Evolutionary conservation across 1,284 basidiomycete species (phyloP), one percentile per base, ranked within the genome.

Genomic region (Melanopsichium pennsylvanicum): DNA sequence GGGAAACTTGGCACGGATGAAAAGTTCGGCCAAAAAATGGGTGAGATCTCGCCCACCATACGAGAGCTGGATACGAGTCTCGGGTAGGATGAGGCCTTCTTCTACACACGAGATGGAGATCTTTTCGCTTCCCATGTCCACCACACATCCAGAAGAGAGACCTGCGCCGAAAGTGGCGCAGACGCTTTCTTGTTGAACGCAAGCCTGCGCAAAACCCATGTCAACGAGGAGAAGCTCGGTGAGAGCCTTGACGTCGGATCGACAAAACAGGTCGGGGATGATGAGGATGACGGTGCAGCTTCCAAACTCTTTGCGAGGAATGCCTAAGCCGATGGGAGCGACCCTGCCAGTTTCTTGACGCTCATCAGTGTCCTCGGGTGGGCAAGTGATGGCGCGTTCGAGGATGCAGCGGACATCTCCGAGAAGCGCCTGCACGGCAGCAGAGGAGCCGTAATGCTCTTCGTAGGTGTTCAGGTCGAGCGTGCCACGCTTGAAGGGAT

Each of bases 11-110:
- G 93, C 91, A 44, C 88, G 86, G 46, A 88, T 84, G 21, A 98
- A 85, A 12, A 98, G 84, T 22, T 92, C 87, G 59, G 88, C 87
- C 32, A 97, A 85, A 69, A 96, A 92, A 55, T 89, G 87, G 0
- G 94, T 95, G 70, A 99, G 88, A 82, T 97, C 94, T 80, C 94
- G 89, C 2, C 95, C 94, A 23, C 93, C 95, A 81, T 93, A 91
- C 62, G 88, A 88, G 36, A 98, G 85, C 25, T 86, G 85, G 82
- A 97, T 88, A 58, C 95, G 87, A 3, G 92, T 93, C 71, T 98
- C 96, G 2, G 89, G 81, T 22, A 94, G 83, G 13, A 98, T 87
- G 43, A 95, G 81, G 1, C 96, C 96, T 76, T 99, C 96, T 68
- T 98, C 96, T 7, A 98, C 90, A 76, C 95, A 97, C 0, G 93